Evolutionary conservation across 352 stramenopile species (phyloP), one percentile per base, ranked within the genome.

Genomic region (Elongisporangium undulatum): DNA sequence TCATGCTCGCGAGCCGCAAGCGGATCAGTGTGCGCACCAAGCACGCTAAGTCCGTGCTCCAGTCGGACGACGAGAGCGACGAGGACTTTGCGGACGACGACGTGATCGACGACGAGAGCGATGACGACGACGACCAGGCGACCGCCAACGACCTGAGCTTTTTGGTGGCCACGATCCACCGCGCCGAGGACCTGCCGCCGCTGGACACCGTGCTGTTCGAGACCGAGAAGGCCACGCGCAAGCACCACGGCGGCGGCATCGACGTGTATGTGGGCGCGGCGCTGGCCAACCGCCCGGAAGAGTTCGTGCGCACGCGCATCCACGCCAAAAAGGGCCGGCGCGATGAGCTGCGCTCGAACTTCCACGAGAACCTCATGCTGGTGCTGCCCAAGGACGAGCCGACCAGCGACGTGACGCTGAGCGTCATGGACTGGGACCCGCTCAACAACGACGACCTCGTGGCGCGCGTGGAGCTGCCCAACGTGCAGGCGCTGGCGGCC

Each of bases 281-380:
- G 52, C 39, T 89, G 17, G 62, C 66, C 1, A 64, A 52, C 2
- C 56, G 62, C 9, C 71, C 67, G 5, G 65, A 73, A 8, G 68
- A 80, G 10, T 73, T 63, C 26, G 68, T 88, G n/a, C 79, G 76
- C 52, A 92, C 82, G n/a, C 79, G 79, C 6, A 81, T 90, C 57
- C 74, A 79, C 58, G 85, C 82, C 4, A 79, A 83, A 48, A 78
- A 85, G 21, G 82, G 82, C 52, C 67, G 75, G 10, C 77, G 78
- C 51, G 70, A 89, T 19, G 67, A 88, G 59, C 62, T 92, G 15
- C 80, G 71, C 59, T 70, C 71, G 4, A 75, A 68, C 16, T 92
- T 92, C 67, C 71, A 85, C 62, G 82, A 92, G 63, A 83, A 74
- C 48, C 59, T 92, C 34, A 84, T 88, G 73, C 53, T 90, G 16